These are phyloP conservation scores for Cladosporium oxysporum DNA, from an alignment of 2,329 filamentous ascomycete species.

Conservation along the genomic window DNA sequence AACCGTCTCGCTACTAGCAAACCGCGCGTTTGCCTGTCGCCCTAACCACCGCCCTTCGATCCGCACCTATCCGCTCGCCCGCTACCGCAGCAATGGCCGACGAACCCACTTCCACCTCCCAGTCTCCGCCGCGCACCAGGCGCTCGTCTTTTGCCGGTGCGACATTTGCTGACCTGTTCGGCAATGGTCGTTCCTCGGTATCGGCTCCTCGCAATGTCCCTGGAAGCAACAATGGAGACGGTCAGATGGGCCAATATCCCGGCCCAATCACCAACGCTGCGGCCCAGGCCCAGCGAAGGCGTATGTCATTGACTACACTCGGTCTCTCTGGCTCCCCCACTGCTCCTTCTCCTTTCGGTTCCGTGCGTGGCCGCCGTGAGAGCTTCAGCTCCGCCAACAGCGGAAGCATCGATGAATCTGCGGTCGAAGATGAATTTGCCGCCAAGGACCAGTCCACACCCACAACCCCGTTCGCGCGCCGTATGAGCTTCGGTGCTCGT, in stretches of 20 bases:
- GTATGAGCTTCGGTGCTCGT: constrained; percentile 86
- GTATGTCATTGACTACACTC: constrained; percentile 53
- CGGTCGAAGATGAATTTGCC: constrained; percentile 60
- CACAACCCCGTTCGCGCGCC: constrained; percentile 74
- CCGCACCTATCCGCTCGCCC: constrained; percentile 13
- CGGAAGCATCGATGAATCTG: constrained; percentile 50
- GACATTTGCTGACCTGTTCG: constrained; percentile 53
- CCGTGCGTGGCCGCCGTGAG: constrained; percentile 46
- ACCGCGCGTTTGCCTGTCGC: constrained; percentile 4
- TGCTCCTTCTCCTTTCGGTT: constrained; percentile 42
- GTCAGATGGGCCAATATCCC: constrained; percentile 37
- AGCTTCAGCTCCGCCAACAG: constrained; percentile 47
- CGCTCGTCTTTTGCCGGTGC: constrained; percentile 52
- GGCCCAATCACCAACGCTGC: constrained; percentile 53
- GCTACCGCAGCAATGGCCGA: constrained; percentile 34
- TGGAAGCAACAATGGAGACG: constrained; percentile 38
- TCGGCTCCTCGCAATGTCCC: constrained; percentile 25
- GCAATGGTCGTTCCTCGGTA: constrained; percentile 35
- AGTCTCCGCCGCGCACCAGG: constrained; percentile 41
- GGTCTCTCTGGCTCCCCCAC: constrained; percentile 47
- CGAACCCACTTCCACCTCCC: constrained; percentile 43
- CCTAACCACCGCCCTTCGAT: neutral
- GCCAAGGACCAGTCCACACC: constrained; percentile 51
- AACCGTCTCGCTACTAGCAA: constrained; percentile 8
- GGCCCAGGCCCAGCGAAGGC: constrained; percentile 51